These are phyloP conservation scores for Mikania micrantha DNA, from an alignment of 129 eudicot species.

Conservation along the genomic window DNA sequence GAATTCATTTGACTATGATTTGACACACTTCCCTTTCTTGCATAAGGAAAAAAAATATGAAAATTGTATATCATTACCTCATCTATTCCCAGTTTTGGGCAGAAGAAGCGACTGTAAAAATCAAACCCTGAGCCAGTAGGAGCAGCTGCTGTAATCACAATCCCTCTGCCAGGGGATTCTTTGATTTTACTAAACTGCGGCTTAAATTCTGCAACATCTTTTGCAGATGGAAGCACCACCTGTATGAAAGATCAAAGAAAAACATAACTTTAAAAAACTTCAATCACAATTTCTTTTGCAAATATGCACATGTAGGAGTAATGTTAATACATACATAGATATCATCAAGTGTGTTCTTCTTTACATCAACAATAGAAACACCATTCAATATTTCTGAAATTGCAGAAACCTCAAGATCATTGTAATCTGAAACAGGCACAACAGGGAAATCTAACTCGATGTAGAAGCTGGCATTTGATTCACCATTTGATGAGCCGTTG, in stretches of 20 bases:
- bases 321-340: constrained; percentile 47
- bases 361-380: constrained; percentile 54
- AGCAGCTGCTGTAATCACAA: constrained; percentile 57
- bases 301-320: constrained; percentile 8
- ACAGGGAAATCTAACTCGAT: constrained; percentile 79
- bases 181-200: constrained; percentile 53
- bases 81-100: constrained; percentile 65
- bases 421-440: constrained; percentile 36
- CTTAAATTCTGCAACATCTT: constrained; percentile 47
- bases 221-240: constrained; percentile 68
- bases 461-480: constrained; percentile 23
- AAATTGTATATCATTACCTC: constrained; percentile 34
- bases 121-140: constrained; percentile 74
- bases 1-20: no score
- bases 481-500: constrained; percentile 17
- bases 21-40: background rate
- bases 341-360: constrained; percentile 43
- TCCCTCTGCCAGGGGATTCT: constrained; percentile 58
- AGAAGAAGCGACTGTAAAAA: constrained; percentile 72
- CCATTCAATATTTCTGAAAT: constrained; percentile 54
- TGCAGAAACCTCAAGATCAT: constrained; percentile 31
- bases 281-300: background rate
- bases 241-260: constrained; percentile 23
- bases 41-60: background rate
- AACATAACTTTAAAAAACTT: background rate